Evolutionary conservation across 1,284 basidiomycete species (phyloP).

Genomic region (Golubevia sp.): DNA sequence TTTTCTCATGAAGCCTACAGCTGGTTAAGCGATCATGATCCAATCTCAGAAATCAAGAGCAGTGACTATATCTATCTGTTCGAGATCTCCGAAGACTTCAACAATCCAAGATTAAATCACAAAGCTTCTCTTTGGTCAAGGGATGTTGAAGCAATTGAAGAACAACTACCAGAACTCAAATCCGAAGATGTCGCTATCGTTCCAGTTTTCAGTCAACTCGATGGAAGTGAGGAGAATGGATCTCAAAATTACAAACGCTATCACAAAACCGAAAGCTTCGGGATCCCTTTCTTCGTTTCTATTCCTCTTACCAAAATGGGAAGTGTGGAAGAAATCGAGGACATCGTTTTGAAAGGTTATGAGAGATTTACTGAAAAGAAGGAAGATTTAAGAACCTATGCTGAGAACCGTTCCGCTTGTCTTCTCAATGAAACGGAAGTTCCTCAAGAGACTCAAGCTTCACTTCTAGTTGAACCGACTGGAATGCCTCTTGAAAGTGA

Average conservation of each 20-base stretch:
- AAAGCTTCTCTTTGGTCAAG: constrained; percentile 24
- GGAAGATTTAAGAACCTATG: constrained; percentile 6
- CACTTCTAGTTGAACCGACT: too few relatives aligned
- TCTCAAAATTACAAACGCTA: constrained; percentile 2
- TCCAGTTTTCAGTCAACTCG: constrained; percentile 41
- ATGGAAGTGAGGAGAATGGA: neutral
- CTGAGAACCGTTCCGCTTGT: too few relatives aligned
- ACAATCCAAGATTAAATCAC: constrained; percentile 13
- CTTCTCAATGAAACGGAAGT: too few relatives aligned
- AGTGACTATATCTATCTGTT: constrained; percentile 49
- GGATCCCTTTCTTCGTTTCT: constrained; percentile 54
- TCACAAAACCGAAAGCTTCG: constrained; percentile 19
- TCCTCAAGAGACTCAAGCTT: too few relatives aligned
- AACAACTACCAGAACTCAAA: constrained; percentile 15
- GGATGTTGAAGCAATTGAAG: constrained; percentile 29
- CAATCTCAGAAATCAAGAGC: constrained; percentile 38
- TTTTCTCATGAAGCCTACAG: constrained; percentile 47
- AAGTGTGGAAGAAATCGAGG: constrained; percentile 24
- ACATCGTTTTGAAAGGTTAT: constrained; percentile 29
- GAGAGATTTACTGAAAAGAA: constrained; percentile 17
- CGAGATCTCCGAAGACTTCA: constrained; percentile 28
- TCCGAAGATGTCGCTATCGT: constrained; percentile 32
- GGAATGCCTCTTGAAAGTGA: too few relatives aligned
- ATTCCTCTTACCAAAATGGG: constrained; percentile 27
- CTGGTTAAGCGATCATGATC: constrained; percentile 50